A percentile compares a stretch with the other conserved stretches of the same genome.
These are phyloP conservation scores for Pythium scleroteichum DNA, from an alignment of 352 stramenopile species.

Conservation along the genomic window DNA sequence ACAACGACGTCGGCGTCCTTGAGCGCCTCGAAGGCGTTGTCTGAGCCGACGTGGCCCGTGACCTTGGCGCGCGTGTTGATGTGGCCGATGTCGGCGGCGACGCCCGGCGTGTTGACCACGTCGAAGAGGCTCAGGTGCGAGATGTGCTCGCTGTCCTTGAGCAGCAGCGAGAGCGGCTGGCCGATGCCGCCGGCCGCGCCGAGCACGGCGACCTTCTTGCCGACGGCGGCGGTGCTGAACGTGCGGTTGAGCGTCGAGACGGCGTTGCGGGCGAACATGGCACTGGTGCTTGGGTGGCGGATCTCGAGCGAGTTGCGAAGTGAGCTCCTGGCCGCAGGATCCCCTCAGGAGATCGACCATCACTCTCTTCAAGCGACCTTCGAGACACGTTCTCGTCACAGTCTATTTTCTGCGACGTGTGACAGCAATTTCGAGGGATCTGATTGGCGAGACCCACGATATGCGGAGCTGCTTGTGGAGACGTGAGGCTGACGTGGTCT, in stretches of 20 bases:
- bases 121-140: constrained; percentile 98
- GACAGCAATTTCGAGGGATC: background rate
- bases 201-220: constrained; percentile 83
- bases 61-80: constrained; percentile 85
- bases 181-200: constrained; percentile 98
- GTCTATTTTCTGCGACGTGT: constrained; percentile 27
- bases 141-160: constrained; percentile 97
- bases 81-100: constrained; percentile 96
- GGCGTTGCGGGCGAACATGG: constrained; percentile 29
- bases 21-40: constrained; percentile 49
- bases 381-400: constrained; percentile 7
- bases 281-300: constrained; percentile 4
- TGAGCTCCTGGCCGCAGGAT: constrained; percentile 25
- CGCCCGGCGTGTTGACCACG: constrained; percentile 97
- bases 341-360: background rate
- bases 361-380: constrained; percentile 23
- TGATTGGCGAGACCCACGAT: constrained; percentile 26
- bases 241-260: constrained; percentile 31
- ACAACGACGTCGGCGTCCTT: constrained; percentile 96
- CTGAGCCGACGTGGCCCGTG: constrained; percentile 43
- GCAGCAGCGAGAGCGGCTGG: constrained; percentile 97
- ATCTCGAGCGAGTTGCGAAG: constrained; percentile 20
- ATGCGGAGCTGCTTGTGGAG: background rate
- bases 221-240: constrained; percentile 58
- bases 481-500: constrained; percentile 10